Evolutionary conservation across 2,329 filamentous ascomycete genomes (phyloP).

Genomic region (Nigrospora osmanthi): DNA sequence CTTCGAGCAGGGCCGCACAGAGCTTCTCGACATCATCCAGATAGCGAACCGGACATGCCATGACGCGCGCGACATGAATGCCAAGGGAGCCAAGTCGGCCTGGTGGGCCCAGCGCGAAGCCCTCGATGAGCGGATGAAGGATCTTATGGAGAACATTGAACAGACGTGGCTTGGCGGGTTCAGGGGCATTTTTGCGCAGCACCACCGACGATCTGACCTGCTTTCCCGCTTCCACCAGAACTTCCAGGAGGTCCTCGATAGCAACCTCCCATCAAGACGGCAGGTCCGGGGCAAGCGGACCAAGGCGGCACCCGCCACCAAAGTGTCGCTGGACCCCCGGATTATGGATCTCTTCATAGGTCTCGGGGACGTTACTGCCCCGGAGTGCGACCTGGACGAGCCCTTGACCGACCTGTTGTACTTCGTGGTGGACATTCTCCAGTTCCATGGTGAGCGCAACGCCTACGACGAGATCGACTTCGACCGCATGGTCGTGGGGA

Average conservation of each 20-base stretch:
- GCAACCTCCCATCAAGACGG: constrained; percentile 76
- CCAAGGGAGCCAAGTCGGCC: constrained; percentile 66
- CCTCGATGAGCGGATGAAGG: constrained; percentile 68
- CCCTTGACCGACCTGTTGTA: constrained; percentile 87
- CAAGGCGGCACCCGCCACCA: constrained; percentile 26
- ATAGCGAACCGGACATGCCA: constrained; percentile 81
- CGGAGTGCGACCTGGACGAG: constrained; percentile 73
- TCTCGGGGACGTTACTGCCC: constrained; percentile 63
- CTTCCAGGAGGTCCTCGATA: constrained; percentile 73
- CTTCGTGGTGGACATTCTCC: constrained; percentile 91
- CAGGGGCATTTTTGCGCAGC: constrained; percentile 82
- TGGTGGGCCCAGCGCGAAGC: constrained; percentile 88
- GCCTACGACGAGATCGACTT: constrained; percentile 98
- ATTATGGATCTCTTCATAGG: constrained; percentile 86
- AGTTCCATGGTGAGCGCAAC: constrained; percentile 93
- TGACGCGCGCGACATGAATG: constrained; percentile 58
- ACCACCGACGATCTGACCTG: constrained; percentile 52
- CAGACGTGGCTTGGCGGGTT: constrained; percentile 94
- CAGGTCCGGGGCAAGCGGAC: constrained; percentile 50
- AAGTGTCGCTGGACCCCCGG: constrained; percentile 44
- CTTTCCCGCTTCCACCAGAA: constrained; percentile 69
- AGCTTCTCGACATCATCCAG: constrained; percentile 76
- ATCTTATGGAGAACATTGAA: constrained; percentile 79
- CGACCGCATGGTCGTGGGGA: constrained; percentile 82
- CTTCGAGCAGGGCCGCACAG: constrained; percentile 70